phyloP scores from a whole-genome alignment of 306 rosid genomes.

The Begonia peltatifolia region DNA sequence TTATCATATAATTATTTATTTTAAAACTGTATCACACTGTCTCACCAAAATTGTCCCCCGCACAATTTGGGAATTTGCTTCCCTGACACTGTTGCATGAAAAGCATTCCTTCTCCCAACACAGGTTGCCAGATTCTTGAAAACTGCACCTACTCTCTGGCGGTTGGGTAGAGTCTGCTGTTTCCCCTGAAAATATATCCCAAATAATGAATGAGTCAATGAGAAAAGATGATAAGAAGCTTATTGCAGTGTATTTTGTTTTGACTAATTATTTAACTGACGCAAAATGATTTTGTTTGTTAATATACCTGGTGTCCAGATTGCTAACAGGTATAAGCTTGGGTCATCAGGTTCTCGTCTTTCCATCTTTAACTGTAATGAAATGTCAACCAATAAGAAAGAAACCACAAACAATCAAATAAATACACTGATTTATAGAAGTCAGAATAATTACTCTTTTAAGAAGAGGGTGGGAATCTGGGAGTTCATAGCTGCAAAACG shows the following conservation, averaged over 20 bases:
- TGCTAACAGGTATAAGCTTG: conserved; percentile 83
- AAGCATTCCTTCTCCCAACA: conserved; percentile 70
- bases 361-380: conserved; percentile 46
- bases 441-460: conserved; percentile 44
- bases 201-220: conserved; percentile 12
- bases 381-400: background rate
- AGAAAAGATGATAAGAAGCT: conserved; percentile 10
- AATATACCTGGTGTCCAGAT: conserved; percentile 94
- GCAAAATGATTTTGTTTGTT: background rate
- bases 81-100: conserved; percentile 73
- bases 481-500: conserved; percentile 79
- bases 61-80: conserved; percentile 60
- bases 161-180: conserved; percentile 72
- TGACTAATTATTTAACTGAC: background rate
- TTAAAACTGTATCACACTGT: conserved; percentile 15
- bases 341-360: conserved; percentile 84
- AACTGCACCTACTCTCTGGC: conserved; percentile 62
- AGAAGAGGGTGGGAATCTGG: conserved; percentile 93
- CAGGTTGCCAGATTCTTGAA: conserved; percentile 41
- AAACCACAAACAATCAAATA: background rate
- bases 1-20: conserved; percentile 6
- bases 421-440: background rate
- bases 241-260: background rate
- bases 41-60: conserved; percentile 86
- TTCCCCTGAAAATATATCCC: conserved; percentile 56